Percentiles rank a stretch among this genome's conserved stretches.
Evolutionary conservation across 1,284 basidiomycete genomes (phyloP).

Genomic region (Taiwanofungus camphoratus): DNA sequence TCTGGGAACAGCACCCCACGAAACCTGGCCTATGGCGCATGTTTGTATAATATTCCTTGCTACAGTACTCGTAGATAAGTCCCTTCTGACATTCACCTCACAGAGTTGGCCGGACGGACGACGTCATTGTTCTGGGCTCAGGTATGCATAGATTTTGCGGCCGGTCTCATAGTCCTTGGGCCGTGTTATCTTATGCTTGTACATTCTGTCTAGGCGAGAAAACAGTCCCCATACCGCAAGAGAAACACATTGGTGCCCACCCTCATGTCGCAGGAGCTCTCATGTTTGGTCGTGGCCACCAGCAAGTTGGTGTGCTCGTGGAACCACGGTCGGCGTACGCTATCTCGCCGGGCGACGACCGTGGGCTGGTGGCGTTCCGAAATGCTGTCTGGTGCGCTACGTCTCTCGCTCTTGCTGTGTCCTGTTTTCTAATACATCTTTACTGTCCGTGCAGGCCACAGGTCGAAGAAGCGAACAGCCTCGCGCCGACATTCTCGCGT

Average conservation of each 20-base stretch:
- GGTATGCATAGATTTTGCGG: slow-evolving; percentile 1
- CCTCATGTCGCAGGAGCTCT: slow-evolving; percentile 25
- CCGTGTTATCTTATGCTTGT: no score
- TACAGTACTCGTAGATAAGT: no score
- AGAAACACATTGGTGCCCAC: slow-evolving; percentile 22
- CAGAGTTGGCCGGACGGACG: neutral
- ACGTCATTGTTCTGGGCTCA: slow-evolving; percentile 8
- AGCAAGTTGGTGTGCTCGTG: slow-evolving; percentile 33
- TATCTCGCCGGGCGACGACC: slow-evolving; percentile 21
- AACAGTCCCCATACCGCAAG: slow-evolving; percentile 31
- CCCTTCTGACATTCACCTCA: neutral
- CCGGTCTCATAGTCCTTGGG: no score
- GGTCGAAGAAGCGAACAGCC: slow-evolving; percentile 27
- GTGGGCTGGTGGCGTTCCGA: slow-evolving; percentile 24
- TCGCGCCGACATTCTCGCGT: slow-evolving; percentile 30
- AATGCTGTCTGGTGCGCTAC: slow-evolving; percentile 32
- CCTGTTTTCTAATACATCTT: neutral
- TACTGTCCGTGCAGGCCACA: slow-evolving; percentile 31
- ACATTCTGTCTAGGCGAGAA: slow-evolving; percentile 34
- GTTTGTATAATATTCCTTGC: slow-evolving; percentile 7
- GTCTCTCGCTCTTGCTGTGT: slow-evolving; percentile 2
- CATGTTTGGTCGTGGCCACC: slow-evolving; percentile 36
- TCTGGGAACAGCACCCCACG: slow-evolving; percentile 13
- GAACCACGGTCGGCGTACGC: slow-evolving; percentile 22
- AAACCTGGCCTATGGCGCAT: slow-evolving; percentile 18